Evolutionary conservation across 345 rosid species (phyloP), one percentile per base, ranked within the genome.

Genomic region (Moringa oleifera): DNA sequence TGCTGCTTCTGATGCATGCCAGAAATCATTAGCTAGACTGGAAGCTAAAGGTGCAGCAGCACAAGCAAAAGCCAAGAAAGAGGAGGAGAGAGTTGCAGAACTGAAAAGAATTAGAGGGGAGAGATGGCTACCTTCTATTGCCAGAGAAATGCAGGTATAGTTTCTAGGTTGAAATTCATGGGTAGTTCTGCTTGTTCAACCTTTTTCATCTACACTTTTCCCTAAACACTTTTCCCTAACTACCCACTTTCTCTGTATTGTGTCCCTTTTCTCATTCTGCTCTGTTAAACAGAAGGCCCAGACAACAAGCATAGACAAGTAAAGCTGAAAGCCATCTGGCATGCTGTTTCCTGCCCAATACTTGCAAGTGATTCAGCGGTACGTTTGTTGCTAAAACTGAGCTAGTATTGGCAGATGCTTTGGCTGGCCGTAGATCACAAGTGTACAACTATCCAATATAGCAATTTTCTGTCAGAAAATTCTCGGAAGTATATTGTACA

Each of bases 111-210:
- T 77, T n/a, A 76, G 97, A 67, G 96, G 97, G 33, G 91, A 88
- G 71, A 81, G 80, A 71, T 94, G 99, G 97, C 81, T 90, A 20
- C 96, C 90, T 69, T 80, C 92, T n/a, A 75, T 90, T 65, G 86
- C 85, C 41, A 64, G 60, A 62, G 74, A 73, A 33, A 74, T 83
- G 88, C 77, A 72, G 80, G 79, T 80, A 51, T 25, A 49, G 37
- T 37, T 18, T 61, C 68, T 18, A 60, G 57, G 60, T 51, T 58
- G 51, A 51, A 51, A 58, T n/a, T 25, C n/a, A 20, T 52, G 41
- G 52, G 47, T 7, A 16, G 9, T 41, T 41, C 47, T 41, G 47
- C 47, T 41, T 4, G 47, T 15, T 15, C 47, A 41, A 7, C 54
- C 41, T 18, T 28, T 33, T 17, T 24, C 23, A 25, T 56, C 8